Conservation (phyloP, 2,329 filamentous ascomycete species). For the Pezicula neosporulosa region DNA sequence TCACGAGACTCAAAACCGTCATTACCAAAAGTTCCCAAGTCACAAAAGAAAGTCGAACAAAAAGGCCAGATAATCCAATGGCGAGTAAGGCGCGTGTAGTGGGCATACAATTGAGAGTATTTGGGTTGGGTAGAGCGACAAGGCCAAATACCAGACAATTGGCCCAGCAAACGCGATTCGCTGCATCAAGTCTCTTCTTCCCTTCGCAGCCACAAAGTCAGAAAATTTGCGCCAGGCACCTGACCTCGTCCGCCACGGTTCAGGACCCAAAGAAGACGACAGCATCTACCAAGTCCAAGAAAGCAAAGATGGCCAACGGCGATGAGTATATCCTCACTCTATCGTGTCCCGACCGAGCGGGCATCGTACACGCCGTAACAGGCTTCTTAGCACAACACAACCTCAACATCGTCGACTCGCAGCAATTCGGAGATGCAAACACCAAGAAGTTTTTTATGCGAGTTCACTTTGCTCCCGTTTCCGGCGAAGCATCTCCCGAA, state of each 20-base stretch:
- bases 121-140: neutral
- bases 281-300: neutral
- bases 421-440: slow-evolving; percentile 76
- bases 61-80: neutral
- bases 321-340: slow-evolving; percentile 63
- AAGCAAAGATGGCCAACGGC: slow-evolving; percentile 44
- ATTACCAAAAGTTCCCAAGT: too few species aligned
- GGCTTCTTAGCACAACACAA: slow-evolving; percentile 69
- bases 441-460: slow-evolving; percentile 84
- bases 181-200: neutral
- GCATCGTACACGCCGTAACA: slow-evolving; percentile 82
- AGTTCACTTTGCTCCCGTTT: slow-evolving; percentile 70
- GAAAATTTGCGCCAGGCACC: slow-evolving; percentile 1
- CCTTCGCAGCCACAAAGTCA: neutral
- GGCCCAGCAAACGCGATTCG: neutral
- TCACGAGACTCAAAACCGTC: too few species aligned
- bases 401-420: slow-evolving; percentile 79
- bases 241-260: neutral
- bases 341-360: slow-evolving; percentile 79
- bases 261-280: neutral
- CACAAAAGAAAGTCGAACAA: too few species aligned
- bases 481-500: slow-evolving; percentile 23
- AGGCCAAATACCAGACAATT: neutral
- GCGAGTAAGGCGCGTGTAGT: neutral
- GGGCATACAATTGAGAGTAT: neutral